Evolutionary conservation across 2,329 filamentous ascomycete species (phyloP), one percentile per base, ranked within the genome.

Genomic region (Clonostachys chloroleuca): DNA sequence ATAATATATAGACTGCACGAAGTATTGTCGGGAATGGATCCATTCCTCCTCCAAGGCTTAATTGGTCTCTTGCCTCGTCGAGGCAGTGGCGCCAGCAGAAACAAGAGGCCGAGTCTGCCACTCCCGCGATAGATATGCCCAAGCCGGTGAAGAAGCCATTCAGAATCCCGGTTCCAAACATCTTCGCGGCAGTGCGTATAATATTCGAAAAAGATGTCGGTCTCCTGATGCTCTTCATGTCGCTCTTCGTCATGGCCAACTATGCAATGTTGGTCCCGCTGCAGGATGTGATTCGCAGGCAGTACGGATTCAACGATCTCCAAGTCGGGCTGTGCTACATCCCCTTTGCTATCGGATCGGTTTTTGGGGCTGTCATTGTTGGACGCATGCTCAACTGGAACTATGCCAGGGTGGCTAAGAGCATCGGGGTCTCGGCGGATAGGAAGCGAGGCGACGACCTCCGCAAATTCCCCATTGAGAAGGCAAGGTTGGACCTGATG

Each of bases 271-370:
- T 64, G 8, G 54, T 64, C 4, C 60, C 63, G 6, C 70, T 92
- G 63, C 71, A 83, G 46, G 83, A 80, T 10, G 92, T 92, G 62
- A 78, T 78, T 6, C 59, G 60, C 5, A 55, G 73, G 2, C 89
- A 89, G 0, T 95, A 94, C 68, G 73, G 73, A 56, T 94, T 83
- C 62, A 66, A 71, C 6, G 79, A 83, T 40, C 72, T 89, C 54
- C 80, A 89, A 45, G 71, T 94, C 46, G 89, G 89, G 10, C 68
- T 90, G 35, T 70, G 91, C 18, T 94, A 94, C 61, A 78, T 92
- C 16, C 86, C 89, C 7, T 66, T 65, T 48, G 62, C 64, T 3
- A 50, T 56, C 6, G 70, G 69, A 4, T 64, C 64, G 24, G 59
- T 67, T 14, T 16, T 65, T 2, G 64, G 68, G 5, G 57, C 65